Evolutionary conservation across 2,329 filamentous ascomycete species (phyloP).

Genomic region (Phaeoacremonium minimum): DNA sequence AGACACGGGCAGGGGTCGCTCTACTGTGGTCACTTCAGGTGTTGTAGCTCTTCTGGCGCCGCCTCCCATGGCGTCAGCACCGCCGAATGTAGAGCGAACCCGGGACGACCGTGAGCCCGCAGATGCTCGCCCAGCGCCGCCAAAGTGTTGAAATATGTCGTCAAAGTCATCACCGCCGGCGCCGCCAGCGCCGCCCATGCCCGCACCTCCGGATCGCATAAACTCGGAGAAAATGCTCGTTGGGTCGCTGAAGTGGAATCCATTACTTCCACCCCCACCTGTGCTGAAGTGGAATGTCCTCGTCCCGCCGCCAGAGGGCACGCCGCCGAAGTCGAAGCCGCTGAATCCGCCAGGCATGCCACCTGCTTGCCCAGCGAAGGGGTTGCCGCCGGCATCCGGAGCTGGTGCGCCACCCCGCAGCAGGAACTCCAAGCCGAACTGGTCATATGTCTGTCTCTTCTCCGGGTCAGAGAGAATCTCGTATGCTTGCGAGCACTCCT

Average conservation of each 20-base stretch:
- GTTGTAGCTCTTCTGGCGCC: constrained; percentile 47
- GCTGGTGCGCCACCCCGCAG: constrained; percentile 72
- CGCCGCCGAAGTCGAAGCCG: constrained; percentile 49
- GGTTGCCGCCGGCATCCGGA: constrained; percentile 53
- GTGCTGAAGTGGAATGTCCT: constrained; percentile 64
- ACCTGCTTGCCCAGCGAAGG: constrained; percentile 54
- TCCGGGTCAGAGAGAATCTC: constrained; percentile 97
- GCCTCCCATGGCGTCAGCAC: constrained; percentile 14
- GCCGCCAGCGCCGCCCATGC: constrained; percentile 35
- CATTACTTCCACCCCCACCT: constrained; percentile 42
- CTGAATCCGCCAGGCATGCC: constrained; percentile 52
- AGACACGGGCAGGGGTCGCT: constrained; percentile 74
- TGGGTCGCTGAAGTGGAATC: constrained; percentile 77
- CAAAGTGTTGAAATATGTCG: constrained; percentile 52
- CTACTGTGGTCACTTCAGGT: constrained; percentile 86
- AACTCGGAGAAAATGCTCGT: constrained; percentile 85
- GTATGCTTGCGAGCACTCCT: constrained; percentile 95
- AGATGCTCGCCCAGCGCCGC: constrained; percentile 35
- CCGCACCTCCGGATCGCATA: constrained; percentile 53
- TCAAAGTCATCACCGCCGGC: constrained; percentile 41
- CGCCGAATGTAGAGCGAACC: constrained; percentile 35
- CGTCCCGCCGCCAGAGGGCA: constrained; percentile 37
- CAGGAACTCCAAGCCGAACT: constrained; percentile 90
- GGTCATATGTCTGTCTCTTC: constrained; percentile 93
- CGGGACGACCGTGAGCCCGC: constrained; percentile 34